These are phyloP conservation scores for Calocybe gangraenosa DNA, from an alignment of 768 basidiomycete species.

Conservation along the genomic window DNA sequence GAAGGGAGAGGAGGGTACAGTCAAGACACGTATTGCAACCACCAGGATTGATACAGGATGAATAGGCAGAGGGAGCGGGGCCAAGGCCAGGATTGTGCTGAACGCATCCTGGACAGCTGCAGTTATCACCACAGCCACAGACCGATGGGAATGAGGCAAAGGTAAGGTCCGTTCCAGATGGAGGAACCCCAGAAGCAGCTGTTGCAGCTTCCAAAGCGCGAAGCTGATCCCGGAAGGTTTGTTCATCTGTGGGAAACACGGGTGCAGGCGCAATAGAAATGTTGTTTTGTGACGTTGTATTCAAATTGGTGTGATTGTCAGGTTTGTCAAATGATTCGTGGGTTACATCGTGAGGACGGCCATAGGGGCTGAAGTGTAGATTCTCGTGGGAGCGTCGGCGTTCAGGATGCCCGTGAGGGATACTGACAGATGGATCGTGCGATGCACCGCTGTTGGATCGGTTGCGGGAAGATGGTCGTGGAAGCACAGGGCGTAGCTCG, in stretches of 20 bases:
- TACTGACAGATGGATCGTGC: slow-evolving; percentile 44
- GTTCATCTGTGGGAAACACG: slow-evolving; percentile 19
- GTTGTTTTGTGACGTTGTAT: slow-evolving; percentile 16
- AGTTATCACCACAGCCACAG: slow-evolving; percentile 62
- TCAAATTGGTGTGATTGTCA: slow-evolving; percentile 20
- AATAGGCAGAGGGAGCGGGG: slow-evolving; percentile 30
- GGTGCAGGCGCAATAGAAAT: slow-evolving; percentile 23
- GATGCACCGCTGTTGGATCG: slow-evolving; percentile 30
- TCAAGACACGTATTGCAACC: slow-evolving; percentile 50
- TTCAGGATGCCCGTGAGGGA: slow-evolving; percentile 34
- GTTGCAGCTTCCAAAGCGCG: slow-evolving; percentile 31
- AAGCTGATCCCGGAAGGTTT: slow-evolving; percentile 22
- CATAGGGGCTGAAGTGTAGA: slow-evolving; percentile 61
- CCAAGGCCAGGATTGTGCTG: slow-evolving; percentile 41
- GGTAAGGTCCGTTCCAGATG: slow-evolving; percentile 16
- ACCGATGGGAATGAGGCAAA: slow-evolving; percentile 35
- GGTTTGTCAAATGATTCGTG: slow-evolving; percentile 23
- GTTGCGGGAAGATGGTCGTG: slow-evolving; percentile 38
- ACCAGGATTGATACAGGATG: slow-evolving; percentile 33
- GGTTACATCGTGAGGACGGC: slow-evolving; percentile 56
- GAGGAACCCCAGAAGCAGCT: slow-evolving; percentile 22
- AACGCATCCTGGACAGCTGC: slow-evolving; percentile 61
- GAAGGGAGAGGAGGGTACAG: slow-evolving; percentile 54
- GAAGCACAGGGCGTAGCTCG: slow-evolving; percentile 67
- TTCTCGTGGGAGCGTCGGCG: slow-evolving; percentile 50